phyloP scores from a whole-genome alignment of 805 yeast genomes.

The Teunomyces stri region DNA sequence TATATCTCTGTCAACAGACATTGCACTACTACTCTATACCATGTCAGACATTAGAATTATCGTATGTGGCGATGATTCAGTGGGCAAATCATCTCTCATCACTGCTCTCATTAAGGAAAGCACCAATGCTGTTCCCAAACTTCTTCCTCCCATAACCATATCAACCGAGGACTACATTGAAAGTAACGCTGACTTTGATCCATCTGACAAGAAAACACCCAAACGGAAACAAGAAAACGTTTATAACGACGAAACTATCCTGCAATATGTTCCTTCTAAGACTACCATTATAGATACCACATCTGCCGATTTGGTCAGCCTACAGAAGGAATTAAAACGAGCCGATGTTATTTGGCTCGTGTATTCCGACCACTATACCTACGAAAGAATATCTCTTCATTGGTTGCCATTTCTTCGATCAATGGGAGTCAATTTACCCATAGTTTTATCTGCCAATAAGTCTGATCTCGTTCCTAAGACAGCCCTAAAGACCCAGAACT shows the following conservation, averaged over 20 bases:
- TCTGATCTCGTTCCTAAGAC: constrained; percentile 49
- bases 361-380: constrained; percentile 90
- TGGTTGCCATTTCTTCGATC: constrained; percentile 95
- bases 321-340: constrained; percentile 72
- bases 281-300: constrained; percentile 82
- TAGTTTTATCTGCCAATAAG: constrained; percentile 87
- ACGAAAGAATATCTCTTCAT: constrained; percentile 84
- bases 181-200: constrained; percentile 16
- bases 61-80: constrained; percentile 92
- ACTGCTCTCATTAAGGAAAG: constrained; percentile 80
- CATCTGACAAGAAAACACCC: constrained; percentile 1
- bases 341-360: constrained; percentile 96
- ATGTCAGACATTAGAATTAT: constrained; percentile 60
- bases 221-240: constrained; percentile 2
- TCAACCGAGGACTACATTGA: constrained; percentile 64
- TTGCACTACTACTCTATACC: neutral
- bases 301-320: constrained; percentile 54
- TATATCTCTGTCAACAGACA: neutral
- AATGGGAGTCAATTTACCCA: constrained; percentile 89
- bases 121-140: constrained; percentile 50
- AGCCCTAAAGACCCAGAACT: constrained; percentile 41
- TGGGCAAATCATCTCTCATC: constrained; percentile 78
- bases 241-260: constrained; percentile 13
- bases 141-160: constrained; percentile 79
- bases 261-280: constrained; percentile 38